Conservation (phyloP, 2,329 filamentous ascomycete species). For the Ceratocystis colombiana region DNA sequence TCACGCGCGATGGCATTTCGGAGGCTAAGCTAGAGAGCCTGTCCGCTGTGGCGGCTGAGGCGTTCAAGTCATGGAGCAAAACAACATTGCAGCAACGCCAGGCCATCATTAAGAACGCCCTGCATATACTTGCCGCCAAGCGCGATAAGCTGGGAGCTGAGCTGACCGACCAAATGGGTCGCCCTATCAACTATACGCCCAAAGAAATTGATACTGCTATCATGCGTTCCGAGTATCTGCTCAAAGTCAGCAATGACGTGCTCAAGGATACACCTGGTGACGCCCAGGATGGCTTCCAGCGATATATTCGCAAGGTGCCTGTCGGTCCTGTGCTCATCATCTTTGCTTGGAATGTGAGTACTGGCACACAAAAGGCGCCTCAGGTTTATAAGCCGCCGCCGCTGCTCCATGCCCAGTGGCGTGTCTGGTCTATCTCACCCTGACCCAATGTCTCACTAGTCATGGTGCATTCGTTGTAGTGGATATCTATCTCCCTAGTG, state of each 20-base stretch:
- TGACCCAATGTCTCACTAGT: neutral
- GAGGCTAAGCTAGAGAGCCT: constrained; percentile 58
- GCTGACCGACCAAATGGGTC: constrained; percentile 88
- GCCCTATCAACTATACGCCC: constrained; percentile 76
- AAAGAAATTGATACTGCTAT: constrained; percentile 79
- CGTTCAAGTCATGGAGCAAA: constrained; percentile 67
- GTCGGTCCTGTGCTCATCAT: constrained; percentile 80
- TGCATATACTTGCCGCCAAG: constrained; percentile 58
- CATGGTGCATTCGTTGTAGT: neutral
- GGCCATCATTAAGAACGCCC: constrained; percentile 67
- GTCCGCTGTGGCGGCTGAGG: constrained; percentile 60
- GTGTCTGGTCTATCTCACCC: neutral
- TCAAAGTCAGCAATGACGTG: constrained; percentile 70
- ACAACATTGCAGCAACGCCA: constrained; percentile 67
- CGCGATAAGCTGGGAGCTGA: constrained; percentile 75
- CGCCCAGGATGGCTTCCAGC: constrained; percentile 74
- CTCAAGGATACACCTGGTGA: constrained; percentile 75
- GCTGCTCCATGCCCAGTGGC: neutral
- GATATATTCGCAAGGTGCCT: constrained; percentile 80
- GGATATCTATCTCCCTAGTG: neutral
- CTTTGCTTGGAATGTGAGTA: constrained; percentile 88
- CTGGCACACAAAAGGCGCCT: neutral
- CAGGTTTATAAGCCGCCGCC: neutral
- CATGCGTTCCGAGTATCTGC: constrained; percentile 72
- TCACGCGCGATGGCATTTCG: constrained; percentile 67